These are phyloP conservation scores for Boechera divaricarpa DNA, from an alignment of 345 rosid species.

Conservation along the genomic window DNA sequence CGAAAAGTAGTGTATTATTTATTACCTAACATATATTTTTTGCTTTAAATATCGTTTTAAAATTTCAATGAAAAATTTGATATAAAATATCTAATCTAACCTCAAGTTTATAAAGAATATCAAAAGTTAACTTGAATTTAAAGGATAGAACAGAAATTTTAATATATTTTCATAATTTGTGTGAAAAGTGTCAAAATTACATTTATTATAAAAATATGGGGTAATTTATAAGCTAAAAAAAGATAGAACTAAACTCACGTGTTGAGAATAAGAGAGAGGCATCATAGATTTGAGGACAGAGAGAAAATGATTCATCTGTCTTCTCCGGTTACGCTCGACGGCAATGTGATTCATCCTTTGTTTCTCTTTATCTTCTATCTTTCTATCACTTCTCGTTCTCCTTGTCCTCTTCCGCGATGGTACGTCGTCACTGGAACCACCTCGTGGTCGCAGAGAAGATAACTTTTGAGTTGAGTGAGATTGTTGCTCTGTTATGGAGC, in stretches of 20 bases:
- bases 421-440: background rate
- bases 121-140: no score
- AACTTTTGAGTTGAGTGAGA: background rate
- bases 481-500: constrained; percentile 31
- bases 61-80: no score
- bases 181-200: no score
- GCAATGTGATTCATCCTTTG: constrained; percentile 92
- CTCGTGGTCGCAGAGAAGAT: constrained; percentile 18
- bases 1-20: no score
- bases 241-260: constrained; percentile 46
- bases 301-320: constrained; percentile 74
- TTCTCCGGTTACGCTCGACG: constrained; percentile 80
- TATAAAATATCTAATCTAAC: no score
- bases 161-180: no score
- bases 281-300: constrained; percentile 60
- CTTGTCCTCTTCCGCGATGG: constrained; percentile 47
- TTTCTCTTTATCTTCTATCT: constrained; percentile 60
- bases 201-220: no score
- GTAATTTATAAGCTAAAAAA: background rate
- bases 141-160: no score
- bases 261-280: constrained; percentile 67
- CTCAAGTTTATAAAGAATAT: no score
- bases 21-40: no score
- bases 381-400: constrained; percentile 50
- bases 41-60: no score